Evolutionary conservation across 345 rosid genomes (phyloP), one percentile per base, ranked within the genome.

Genomic region (Salix suchowensis): DNA sequence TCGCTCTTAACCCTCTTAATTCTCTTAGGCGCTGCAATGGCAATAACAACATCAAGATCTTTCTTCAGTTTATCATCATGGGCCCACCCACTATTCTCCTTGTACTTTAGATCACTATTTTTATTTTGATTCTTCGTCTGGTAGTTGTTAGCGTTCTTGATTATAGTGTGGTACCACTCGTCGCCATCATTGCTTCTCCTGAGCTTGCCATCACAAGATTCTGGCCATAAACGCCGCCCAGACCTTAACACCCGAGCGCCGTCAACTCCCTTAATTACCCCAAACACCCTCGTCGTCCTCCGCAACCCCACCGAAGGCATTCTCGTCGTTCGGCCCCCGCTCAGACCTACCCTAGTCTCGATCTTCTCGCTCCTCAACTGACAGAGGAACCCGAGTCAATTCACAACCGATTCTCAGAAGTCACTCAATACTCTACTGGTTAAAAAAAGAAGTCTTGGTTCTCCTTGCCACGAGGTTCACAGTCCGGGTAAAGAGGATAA

Each of bases 281-380:
- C 94, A 74, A 88, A 91, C 75, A 91, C 90, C 85, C 94, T 84
- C 6, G 98, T 89, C 60, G 91, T 83, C 80, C 95, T 84, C 52
- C 90, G 88, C 94, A 90, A 82, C 60, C 90, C 93, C 26, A 85
- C 99, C 23, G 96, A 88, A 76, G 98, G 98, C 99, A 96, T 94
- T 55, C 60, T 72, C 75, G 80, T 90, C 82, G 79, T 65, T 40
- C 74, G 83, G 74, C 74, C 77, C 73, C 81, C 18, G n/a, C 50
- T 40, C 28, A 67, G 42, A 71, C 86, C 64, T 28, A 65, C 72
- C 44, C 68, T 44, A 14, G 44, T 23, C 80, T 21, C 76, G 76
- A 70, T 80, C 71, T 70, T 52, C 71, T 18, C 6, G 34, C 18
- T 30, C 34, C 71, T 7, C 7, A 46, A 71, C 50, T 71, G 76